Evolutionary conservation across 345 rosid species (phyloP).

Genomic region (Combretum micranthum): DNA sequence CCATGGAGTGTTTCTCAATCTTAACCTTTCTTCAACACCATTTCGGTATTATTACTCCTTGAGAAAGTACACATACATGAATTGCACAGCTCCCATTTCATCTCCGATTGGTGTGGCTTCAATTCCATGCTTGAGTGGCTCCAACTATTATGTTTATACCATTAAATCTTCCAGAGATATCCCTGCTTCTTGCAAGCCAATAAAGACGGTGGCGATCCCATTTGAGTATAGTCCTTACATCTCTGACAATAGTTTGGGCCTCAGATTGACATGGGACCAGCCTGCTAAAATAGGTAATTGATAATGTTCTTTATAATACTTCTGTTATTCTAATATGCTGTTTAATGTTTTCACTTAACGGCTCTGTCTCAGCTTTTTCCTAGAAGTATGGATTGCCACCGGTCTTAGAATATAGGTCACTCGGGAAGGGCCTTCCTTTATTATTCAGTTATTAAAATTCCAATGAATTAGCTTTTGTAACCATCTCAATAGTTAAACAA

Average conservation of each 20-base stretch:
- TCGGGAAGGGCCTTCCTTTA: too few species aligned
- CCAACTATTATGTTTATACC: conserved; percentile 31
- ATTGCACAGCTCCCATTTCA: conserved; percentile 35
- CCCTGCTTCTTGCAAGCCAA: conserved; percentile 29
- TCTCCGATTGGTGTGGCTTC: conserved; percentile 8
- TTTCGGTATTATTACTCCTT: conserved; percentile 39
- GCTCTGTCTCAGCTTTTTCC: neutral
- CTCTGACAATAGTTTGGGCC: conserved; percentile 50
- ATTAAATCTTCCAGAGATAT: conserved; percentile 16
- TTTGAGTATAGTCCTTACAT: conserved; percentile 46
- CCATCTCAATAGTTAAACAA: too few species aligned
- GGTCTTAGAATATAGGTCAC: too few species aligned
- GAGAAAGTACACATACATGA: conserved; percentile 45
- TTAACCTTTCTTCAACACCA: conserved; percentile 43
- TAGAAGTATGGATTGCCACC: too few species aligned
- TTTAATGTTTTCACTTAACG: conserved; percentile 1
- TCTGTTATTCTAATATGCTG: neutral
- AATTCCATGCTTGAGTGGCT: conserved; percentile 50
- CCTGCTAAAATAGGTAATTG: conserved; percentile 13
- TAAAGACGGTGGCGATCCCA: conserved; percentile 52
- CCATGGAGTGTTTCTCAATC: conserved; percentile 52
- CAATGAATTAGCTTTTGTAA: too few species aligned
- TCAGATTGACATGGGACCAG: conserved; percentile 47
- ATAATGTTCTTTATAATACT: neutral
- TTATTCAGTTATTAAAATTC: too few species aligned